A percentile compares a stretch with the other conserved stretches of the same genome.
Evolutionary conservation across 495 filamentous ascomycete species (phyloP).

Genomic region (Chaetomium tenue): DNA sequence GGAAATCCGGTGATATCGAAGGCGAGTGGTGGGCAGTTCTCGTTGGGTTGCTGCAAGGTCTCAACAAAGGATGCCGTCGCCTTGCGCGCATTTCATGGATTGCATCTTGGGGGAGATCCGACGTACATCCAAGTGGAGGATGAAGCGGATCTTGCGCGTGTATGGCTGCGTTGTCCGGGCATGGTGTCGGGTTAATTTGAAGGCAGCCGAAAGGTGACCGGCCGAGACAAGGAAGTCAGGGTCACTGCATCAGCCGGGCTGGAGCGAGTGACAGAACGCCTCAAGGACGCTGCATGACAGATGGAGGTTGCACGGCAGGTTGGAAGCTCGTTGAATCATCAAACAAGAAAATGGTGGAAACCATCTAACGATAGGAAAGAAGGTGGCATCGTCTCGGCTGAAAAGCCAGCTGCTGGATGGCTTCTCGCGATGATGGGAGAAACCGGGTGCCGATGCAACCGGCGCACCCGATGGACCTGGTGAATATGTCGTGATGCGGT

Average conservation of each 20-base stretch:
- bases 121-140: neutral
- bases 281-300: neutral
- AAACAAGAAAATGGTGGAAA: too few species aligned
- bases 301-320: neutral
- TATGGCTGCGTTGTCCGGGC: neutral
- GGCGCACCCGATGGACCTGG: too few species aligned
- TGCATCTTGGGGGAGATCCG: neutral
- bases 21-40: neutral
- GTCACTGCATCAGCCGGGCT: neutral
- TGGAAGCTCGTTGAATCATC: too few species aligned
- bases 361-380: too few species aligned
- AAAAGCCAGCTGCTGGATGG: too few species aligned
- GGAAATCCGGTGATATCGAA: neutral
- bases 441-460: too few species aligned
- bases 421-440: too few species aligned
- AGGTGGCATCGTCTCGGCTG: too few species aligned
- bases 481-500: too few species aligned
- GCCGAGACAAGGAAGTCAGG: neutral
- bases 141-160: neutral
- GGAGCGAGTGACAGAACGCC: neutral
- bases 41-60: neutral
- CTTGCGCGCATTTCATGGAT: neutral
- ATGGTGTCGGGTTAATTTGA: neutral
- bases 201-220: neutral
- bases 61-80: neutral